Base-by-base conservation (phyloP, 139 green algal species). In the Chlamydomonas incerta region DNA sequence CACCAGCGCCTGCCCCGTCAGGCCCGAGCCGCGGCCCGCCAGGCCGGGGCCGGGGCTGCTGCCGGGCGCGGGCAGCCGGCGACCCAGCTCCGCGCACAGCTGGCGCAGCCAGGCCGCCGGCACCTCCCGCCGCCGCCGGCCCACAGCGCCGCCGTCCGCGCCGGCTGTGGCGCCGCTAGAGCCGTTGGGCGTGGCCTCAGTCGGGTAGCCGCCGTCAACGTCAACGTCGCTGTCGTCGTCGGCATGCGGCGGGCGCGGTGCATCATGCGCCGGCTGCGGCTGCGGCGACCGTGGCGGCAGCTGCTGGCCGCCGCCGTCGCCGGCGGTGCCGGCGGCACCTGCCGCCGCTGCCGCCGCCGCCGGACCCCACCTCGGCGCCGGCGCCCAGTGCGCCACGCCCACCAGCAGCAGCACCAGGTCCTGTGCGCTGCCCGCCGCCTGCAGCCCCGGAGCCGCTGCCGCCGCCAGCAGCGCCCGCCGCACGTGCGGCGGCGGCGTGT, bases 351-450 rank as follows among this genome's bases (percentile, higher is more conserved):
- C 17, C 1, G 50, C 29, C 28, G 77, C 77, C n/a, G n/a, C n/a
- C n/a, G n/a, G n/a, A n/a, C n/a, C n/a, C n/a, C n/a, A n/a, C n/a
- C n/a, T n/a, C n/a, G n/a, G n/a, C n/a, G n/a, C n/a, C n/a, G n/a
- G n/a, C n/a, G n/a, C n/a, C n/a, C 77, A 83, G 77, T 83, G 77
- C 18, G 77, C 41, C 46, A 83, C 63, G 17, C 77, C 77, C 28
- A 47, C 62, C 15, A 83, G 77, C 63, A 83, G 63, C 65, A 83
- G 46, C 63, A 66, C 77, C 8, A 83, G 31, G 46, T 83, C 77
- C 77, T 83, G 77, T 21, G 4, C 46, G 77, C 63, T 74, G n/a
- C 77, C 77, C n/a, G 63, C 37, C 65, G 74, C 63, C 37, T 74
- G 41, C 63, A 83, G 77, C 41, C 41, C 41, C 41, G 41, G 41